These are phyloP conservation scores for Candida nonsorbophila DNA, from an alignment of 805 yeast species.

Conservation along the genomic window DNA sequence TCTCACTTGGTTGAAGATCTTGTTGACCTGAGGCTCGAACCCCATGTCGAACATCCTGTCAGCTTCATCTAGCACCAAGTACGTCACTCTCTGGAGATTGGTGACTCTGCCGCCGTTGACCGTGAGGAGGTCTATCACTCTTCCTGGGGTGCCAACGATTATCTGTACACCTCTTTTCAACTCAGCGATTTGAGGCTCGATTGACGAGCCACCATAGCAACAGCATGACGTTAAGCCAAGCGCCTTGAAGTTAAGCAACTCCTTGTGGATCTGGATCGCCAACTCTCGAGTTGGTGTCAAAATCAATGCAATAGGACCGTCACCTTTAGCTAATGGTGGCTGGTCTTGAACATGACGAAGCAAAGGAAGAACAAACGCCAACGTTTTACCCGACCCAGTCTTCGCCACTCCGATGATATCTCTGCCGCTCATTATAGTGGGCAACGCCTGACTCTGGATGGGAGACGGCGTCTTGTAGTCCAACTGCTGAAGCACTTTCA, in stretches of 20 bases:
- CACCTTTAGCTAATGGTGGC: constrained; percentile 39
- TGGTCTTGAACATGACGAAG: constrained; percentile 81
- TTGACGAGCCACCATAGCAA: constrained; percentile 88
- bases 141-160: constrained; percentile 91
- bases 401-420: constrained; percentile 94
- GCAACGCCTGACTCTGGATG: constrained; percentile 87
- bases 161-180: constrained; percentile 74
- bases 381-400: constrained; percentile 95
- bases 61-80: constrained; percentile 91
- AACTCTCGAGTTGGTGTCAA: constrained; percentile 91
- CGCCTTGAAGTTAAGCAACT: constrained; percentile 52
- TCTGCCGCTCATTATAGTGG: constrained; percentile 82
- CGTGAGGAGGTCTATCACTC: constrained; percentile 82
- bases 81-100: constrained; percentile 64
- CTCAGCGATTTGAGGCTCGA: constrained; percentile 76
- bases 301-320: constrained; percentile 76
- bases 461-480: constrained; percentile 68
- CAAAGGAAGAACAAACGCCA: constrained; percentile 81
- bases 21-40: constrained; percentile 90
- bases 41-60: constrained; percentile 97
- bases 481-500: constrained; percentile 47
- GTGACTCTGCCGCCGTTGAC: constrained; percentile 77
- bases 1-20: constrained; percentile 68
- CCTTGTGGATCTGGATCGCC: constrained; percentile 76
- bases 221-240: constrained; percentile 56